Conservation (phyloP, 371 early-diverging fungal species). For the Cladochytrium tenue region DNA sequence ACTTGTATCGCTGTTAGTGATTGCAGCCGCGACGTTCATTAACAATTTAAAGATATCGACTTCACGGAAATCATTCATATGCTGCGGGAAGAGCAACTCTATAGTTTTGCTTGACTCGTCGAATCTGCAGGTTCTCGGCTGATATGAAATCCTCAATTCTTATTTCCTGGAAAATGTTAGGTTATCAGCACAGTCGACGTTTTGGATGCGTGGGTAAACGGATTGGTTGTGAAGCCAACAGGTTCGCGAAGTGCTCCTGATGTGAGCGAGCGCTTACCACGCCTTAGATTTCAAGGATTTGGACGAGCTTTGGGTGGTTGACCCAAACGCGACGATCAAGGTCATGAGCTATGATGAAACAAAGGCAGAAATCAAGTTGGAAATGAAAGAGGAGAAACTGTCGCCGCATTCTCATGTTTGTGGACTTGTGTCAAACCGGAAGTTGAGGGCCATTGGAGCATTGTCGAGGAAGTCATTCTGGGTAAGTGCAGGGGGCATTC, state of each 20-base stretch:
- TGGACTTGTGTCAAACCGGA: neutral
- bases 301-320: neutral
- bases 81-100: constrained; percentile 27
- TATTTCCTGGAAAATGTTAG: constrained; percentile 1
- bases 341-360: neutral
- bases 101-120: constrained; percentile 45
- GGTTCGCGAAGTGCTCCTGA: constrained; percentile 1
- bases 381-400: neutral
- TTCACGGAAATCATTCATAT: constrained; percentile 22
- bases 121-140: constrained; percentile 14
- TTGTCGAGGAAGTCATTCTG: neutral
- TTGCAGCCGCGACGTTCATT: neutral
- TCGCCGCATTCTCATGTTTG: neutral
- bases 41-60: constrained; percentile 17
- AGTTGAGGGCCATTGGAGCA: neutral
- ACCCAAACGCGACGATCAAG: neutral
- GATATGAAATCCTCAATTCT: neutral
- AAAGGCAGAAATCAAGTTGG: neutral
- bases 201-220: constrained; percentile 11
- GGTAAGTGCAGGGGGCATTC: neutral
- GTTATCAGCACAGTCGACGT: constrained; percentile 4
- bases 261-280: too few species aligned
- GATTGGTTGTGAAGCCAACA: constrained; percentile 4
- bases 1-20: constrained; percentile 49
- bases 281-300: neutral